These are phyloP conservation scores for Coprinopsis cinerea DNA, from an alignment of 768 basidiomycete species.

Conservation along the genomic window DNA sequence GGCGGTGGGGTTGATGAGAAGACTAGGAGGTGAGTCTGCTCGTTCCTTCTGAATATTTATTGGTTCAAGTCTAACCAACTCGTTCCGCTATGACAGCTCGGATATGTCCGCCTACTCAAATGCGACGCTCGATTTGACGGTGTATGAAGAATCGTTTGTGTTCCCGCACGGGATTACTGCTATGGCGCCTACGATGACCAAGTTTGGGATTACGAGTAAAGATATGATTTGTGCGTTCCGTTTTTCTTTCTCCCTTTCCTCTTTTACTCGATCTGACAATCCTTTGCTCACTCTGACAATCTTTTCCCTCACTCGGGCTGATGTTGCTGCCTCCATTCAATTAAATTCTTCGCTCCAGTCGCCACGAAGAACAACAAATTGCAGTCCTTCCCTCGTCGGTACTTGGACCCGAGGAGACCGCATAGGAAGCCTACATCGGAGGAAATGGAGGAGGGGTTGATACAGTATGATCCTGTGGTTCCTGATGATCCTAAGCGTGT, in stretches of 20 bases:
- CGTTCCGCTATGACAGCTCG: slow-evolving; percentile 25
- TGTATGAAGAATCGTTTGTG: slow-evolving; percentile 40
- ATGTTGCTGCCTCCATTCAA: too few relatives aligned
- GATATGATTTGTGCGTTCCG: slow-evolving; percentile 70
- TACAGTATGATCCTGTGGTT: slow-evolving; percentile 79
- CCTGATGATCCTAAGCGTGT: slow-evolving; percentile 59
- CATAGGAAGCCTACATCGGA: slow-evolving; percentile 64
- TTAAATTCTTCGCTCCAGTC: too few relatives aligned
- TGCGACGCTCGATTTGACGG: slow-evolving; percentile 56
- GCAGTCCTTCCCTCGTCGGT: slow-evolving; percentile 61
- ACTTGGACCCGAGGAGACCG: slow-evolving; percentile 83
- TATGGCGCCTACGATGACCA: slow-evolving; percentile 72
- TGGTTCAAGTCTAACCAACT: not conserved
- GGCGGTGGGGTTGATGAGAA: slow-evolving; percentile 62
- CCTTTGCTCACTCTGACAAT: not conserved
- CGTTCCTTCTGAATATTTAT: not conserved
- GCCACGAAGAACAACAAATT: slow-evolving; percentile 72
- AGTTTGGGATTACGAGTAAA: slow-evolving; percentile 82
- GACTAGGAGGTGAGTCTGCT: slow-evolving; percentile 52
- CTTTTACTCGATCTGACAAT: not conserved
- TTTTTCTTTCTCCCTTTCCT: not conserved
- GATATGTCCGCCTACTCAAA: slow-evolving; percentile 43
- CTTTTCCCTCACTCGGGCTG: too few relatives aligned
- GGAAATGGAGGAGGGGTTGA: slow-evolving; percentile 81
- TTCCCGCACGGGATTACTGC: slow-evolving; percentile 66